phyloP scores from a whole-genome alignment of 1,284 basidiomycete genomes.

The Malassezia pachydermatis region DNA sequence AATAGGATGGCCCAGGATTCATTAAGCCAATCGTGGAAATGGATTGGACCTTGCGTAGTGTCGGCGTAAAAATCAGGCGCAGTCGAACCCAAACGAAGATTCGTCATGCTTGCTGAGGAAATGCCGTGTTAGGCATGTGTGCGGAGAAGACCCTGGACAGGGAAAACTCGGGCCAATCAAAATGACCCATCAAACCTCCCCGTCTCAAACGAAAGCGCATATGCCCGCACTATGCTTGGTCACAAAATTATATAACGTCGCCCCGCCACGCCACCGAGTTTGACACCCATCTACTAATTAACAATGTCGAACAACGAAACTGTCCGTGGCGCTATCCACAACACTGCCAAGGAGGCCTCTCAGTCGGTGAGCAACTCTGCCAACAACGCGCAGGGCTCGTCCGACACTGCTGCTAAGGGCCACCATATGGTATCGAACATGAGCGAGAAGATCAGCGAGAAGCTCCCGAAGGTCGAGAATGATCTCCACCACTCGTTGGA shows the following conservation, averaged over 20 bases:
- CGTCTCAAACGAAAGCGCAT: too few species aligned
- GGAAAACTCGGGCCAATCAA: background rate
- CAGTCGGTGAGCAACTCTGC: too few species aligned
- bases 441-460: too few species aligned
- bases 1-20: constrained; percentile 64
- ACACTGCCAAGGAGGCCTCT: constrained; percentile 1
- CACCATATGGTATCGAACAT: too few species aligned
- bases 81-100: constrained; percentile 41
- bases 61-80: constrained; percentile 46
- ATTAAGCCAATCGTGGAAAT: constrained; percentile 84
- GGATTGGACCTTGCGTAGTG: constrained; percentile 40
- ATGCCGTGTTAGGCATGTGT: background rate
- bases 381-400: too few species aligned
- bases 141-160: background rate
- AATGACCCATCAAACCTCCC: too few species aligned
- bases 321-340: too few species aligned
- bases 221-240: too few species aligned
- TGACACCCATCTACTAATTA: background rate
- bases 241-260: too few species aligned
- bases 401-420: background rate
- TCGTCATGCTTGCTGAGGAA: constrained; percentile 24
- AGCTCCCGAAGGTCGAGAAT: constrained; percentile 7
- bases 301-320: constrained; percentile 7
- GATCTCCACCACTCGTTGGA: too few species aligned
- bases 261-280: too few species aligned